These are phyloP conservation scores for Hevea brasiliensis DNA, from an alignment of 345 rosid genomes.

Conservation along the genomic window DNA sequence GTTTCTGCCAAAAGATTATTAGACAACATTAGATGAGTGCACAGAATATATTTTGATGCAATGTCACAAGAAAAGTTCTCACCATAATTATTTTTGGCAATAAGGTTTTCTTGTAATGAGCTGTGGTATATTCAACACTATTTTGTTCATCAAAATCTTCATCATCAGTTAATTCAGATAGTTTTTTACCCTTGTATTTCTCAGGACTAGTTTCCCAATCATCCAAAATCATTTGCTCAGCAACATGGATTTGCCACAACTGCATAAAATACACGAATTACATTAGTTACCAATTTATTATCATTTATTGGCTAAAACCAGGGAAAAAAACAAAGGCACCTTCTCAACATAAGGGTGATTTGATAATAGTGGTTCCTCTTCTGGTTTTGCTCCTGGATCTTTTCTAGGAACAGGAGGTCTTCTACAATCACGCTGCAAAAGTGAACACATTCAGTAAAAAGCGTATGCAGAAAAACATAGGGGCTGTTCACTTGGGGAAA, in stretches of 20 bases:
- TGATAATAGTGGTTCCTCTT: constrained; percentile 78
- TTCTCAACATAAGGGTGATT: constrained; percentile 86
- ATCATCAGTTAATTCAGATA: constrained; percentile 83
- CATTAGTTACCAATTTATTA: neutral
- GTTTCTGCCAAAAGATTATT: constrained; percentile 52
- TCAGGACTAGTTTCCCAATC: constrained; percentile 81
- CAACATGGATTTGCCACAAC: constrained; percentile 88
- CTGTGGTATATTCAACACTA: constrained; percentile 55
- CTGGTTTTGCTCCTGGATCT: constrained; percentile 71
- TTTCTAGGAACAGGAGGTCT: constrained; percentile 88
- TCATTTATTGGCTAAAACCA: neutral
- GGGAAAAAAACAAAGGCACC: constrained; percentile 45
- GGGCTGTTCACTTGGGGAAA: too few species aligned
- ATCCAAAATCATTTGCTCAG: constrained; percentile 95
- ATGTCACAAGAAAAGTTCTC: constrained; percentile 23
- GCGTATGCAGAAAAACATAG: neutral
- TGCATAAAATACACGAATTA: constrained; percentile 47
- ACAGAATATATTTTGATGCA: neutral
- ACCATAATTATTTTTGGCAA: constrained; percentile 73
- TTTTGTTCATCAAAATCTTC: constrained; percentile 71
- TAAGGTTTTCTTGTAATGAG: constrained; percentile 51
- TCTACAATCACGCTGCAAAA: constrained; percentile 80
- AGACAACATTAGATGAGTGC: constrained; percentile 23
- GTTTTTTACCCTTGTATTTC: constrained; percentile 70
- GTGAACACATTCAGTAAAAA: constrained; percentile 13